These are phyloP conservation scores for Pythium volutum DNA, from an alignment of 352 stramenopile genomes.

Conservation along the genomic window DNA sequence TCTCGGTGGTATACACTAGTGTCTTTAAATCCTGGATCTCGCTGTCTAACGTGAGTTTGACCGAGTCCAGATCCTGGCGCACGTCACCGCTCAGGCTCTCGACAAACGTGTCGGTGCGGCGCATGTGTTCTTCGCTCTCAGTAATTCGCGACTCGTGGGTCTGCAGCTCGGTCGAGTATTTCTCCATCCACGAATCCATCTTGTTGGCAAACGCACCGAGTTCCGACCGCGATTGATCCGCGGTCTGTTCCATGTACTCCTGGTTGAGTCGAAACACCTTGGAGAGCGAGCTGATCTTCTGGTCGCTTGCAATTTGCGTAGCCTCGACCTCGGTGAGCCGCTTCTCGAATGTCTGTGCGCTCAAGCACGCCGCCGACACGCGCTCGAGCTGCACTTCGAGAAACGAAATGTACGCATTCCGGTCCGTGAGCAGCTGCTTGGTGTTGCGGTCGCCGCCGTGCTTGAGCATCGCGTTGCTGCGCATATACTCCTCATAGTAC, in stretches of 20 bases:
- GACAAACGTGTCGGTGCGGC: slow-evolving; percentile 40
- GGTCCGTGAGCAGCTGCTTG: slow-evolving; percentile 81
- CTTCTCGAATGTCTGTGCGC: slow-evolving; percentile 64
- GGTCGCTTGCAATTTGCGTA: slow-evolving; percentile 37
- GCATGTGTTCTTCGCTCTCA: slow-evolving; percentile 40
- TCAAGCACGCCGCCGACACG: slow-evolving; percentile 77
- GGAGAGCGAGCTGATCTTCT: slow-evolving; percentile 62
- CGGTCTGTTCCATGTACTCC: slow-evolving; percentile 61
- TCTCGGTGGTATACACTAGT: slow-evolving; percentile 42
- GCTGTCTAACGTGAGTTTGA: slow-evolving; percentile 25
- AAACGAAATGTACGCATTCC: slow-evolving; percentile 85
- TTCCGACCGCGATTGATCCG: slow-evolving; percentile 38
- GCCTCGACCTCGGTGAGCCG: slow-evolving; percentile 53
- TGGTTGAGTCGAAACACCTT: slow-evolving; percentile 72
- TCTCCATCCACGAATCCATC: slow-evolving; percentile 65
- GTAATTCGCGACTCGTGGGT: slow-evolving; percentile 34
- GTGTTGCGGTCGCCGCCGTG: slow-evolving; percentile 48
- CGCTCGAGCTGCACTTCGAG: slow-evolving; percentile 86
- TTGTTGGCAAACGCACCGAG: slow-evolving; percentile 35
- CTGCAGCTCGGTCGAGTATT: slow-evolving; percentile 44
- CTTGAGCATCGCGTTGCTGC: slow-evolving; percentile 66
- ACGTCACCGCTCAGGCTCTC: slow-evolving; percentile 32
- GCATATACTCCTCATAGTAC: slow-evolving; percentile 86
- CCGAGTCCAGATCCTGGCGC: slow-evolving; percentile 24
- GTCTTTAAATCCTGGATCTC: slow-evolving; percentile 54